Conservation (phyloP, 129 eudicot genomes). For the Arctium minus region DNA sequence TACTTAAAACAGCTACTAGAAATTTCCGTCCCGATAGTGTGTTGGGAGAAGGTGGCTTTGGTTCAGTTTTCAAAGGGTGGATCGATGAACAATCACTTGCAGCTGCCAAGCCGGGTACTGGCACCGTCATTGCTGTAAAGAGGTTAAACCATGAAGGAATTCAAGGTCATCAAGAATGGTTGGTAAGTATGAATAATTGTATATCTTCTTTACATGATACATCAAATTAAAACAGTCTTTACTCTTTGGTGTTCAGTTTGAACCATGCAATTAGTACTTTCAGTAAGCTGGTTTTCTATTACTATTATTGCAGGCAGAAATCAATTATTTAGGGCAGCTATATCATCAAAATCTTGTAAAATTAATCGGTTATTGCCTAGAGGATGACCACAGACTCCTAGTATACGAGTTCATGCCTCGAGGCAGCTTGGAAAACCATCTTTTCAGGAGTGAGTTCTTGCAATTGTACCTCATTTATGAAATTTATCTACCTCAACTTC, state of each 20-base stretch:
- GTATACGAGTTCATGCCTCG: constrained; percentile 84
- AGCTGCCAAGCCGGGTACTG: constrained; percentile 64
- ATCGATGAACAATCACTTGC: constrained; percentile 60
- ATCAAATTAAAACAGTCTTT: background rate
- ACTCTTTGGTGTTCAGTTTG: background rate
- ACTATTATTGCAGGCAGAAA: constrained; percentile 46
- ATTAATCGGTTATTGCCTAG: constrained; percentile 67
- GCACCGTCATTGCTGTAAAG: constrained; percentile 67
- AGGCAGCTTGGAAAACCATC: constrained; percentile 86
- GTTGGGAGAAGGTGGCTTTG: constrained; percentile 82
- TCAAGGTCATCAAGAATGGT: constrained; percentile 81
- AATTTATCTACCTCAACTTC: background rate
- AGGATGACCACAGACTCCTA: constrained; percentile 70
- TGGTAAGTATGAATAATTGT: constrained; percentile 42
- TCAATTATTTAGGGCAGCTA: constrained; percentile 74
- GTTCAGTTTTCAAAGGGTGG: constrained; percentile 83
- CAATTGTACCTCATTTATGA: background rate
- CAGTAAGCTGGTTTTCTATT: background rate
- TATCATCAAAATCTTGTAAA: constrained; percentile 70
- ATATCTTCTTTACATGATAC: background rate
- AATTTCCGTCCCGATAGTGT: constrained; percentile 82
- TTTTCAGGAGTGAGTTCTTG: constrained; percentile 63
- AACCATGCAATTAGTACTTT: background rate
- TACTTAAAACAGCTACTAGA: constrained; percentile 55
- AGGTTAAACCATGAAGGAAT: constrained; percentile 63